phyloP scores from a whole-genome alignment of 257 asterid species.

The Craterostigma plantagineum region DNA sequence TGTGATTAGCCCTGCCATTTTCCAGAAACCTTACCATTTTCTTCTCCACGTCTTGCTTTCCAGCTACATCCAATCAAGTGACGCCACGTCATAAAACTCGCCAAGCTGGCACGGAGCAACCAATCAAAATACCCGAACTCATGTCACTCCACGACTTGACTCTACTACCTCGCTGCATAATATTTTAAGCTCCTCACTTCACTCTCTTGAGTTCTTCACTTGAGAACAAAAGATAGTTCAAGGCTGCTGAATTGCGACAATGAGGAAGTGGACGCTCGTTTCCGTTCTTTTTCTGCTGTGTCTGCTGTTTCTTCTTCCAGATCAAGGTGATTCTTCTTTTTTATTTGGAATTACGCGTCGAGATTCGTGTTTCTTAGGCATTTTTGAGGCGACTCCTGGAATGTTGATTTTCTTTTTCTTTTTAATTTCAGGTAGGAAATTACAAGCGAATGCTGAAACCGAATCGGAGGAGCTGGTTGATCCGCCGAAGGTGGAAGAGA shows the following conservation, averaged over 20 bases:
- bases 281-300: slow-evolving; percentile 46
- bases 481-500: slow-evolving; percentile 82
- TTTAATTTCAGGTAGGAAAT: slow-evolving; percentile 34
- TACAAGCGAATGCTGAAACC: slow-evolving; percentile 64
- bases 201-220: slow-evolving; percentile 6
- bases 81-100: slow-evolving; percentile 28
- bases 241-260: slow-evolving; percentile 7
- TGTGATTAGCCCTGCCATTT: too few relatives aligned
- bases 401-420: neutral
- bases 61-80: too few relatives aligned
- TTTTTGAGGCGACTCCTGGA: too few relatives aligned
- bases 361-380: neutral
- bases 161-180: slow-evolving; percentile 3
- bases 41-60: too few relatives aligned
- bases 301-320: slow-evolving; percentile 62
- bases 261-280: slow-evolving; percentile 85
- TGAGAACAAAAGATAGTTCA: neutral
- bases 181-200: slow-evolving; percentile 4
- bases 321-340: slow-evolving; percentile 37
- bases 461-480: slow-evolving; percentile 49
- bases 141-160: neutral
- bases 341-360: neutral
- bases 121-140: slow-evolving; percentile 13
- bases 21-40: too few relatives aligned
- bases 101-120: neutral